Base-by-base conservation (phyloP, 176 grass and related monocot genomes). In the Canna indica region DNA sequence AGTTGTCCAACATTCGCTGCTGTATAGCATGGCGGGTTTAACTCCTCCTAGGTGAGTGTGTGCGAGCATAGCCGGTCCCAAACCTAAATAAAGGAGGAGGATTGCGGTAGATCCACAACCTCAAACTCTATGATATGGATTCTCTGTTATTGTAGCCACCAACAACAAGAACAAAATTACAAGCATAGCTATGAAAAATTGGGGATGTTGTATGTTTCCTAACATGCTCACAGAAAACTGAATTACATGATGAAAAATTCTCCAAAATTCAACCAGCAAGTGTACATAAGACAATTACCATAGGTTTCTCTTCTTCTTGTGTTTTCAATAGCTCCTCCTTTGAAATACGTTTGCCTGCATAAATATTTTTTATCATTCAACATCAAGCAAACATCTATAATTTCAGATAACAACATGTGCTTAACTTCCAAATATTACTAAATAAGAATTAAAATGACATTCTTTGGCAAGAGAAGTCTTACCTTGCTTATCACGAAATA, bases 401-500 rank as follows among this genome's bases (percentile, higher is more conserved):
- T 38, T 12, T 66, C 29, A 12, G 35, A 24, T n/a, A 39, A 7
- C 33, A n/a, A 25, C 14, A 66, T 54, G 22, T 38, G 20, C 22
- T 29, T 2, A 25, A 66, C 18, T 22, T 25, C 29, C 63, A 36
- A 66, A 66, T 25, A 25, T 10, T 66, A 22, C 18, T 66, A 9
- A 38, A 41, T 7, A 66, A 3, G 1, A 26, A 38, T 66, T 70
- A 42, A 48, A 46, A 68, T 68, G 38, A 45, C 30, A 63, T 39
- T 27, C 29, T 39, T 70, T 28, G 25, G 45, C 20, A 22, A 36
- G 46, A 29, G 26, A 52, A 47, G 34, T 32, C 31, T 75, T 44
- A 89, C 92, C 92, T 84, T 88, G 66, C 67, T 82, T 85, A 42
- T 94, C 86, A 42, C 88, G 81, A 81, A 89, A 97, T 65, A 97